Evolutionary conservation across 2,329 filamentous ascomycete genomes (phyloP).

Genomic region (Myriosclerotinia scirpicola): DNA sequence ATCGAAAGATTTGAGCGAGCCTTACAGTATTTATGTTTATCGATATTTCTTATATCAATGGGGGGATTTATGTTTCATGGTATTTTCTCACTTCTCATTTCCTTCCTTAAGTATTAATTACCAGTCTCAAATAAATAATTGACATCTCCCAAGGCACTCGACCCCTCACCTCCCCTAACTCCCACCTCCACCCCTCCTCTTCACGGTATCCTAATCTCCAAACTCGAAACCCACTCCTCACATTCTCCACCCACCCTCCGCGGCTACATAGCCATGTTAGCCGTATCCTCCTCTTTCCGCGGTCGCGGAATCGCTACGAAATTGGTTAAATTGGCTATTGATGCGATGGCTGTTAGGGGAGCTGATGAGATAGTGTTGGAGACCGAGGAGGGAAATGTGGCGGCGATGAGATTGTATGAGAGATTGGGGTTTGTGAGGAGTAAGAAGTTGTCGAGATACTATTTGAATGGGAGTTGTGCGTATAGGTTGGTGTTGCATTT

Average conservation of each 20-base stretch:
- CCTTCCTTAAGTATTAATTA: neutral
- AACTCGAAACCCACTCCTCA: slow-evolving; percentile 85
- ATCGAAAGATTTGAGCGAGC: slow-evolving; percentile 93
- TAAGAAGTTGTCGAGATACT: slow-evolving; percentile 92
- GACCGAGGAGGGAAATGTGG: slow-evolving; percentile 89
- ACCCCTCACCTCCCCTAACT: slow-evolving; percentile 44
- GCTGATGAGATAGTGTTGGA: slow-evolving; percentile 96
- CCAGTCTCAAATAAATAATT: neutral
- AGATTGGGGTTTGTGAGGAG: slow-evolving; percentile 86
- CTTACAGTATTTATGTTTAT: slow-evolving; percentile 99
- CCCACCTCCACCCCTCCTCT: slow-evolving; percentile 55
- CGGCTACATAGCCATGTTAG: slow-evolving; percentile 98
- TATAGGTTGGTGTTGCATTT: slow-evolving; percentile 76
- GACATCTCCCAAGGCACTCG: slow-evolving; percentile 50
- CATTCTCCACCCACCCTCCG: slow-evolving; percentile 73
- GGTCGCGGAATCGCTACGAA: slow-evolving; percentile 85
- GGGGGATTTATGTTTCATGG: slow-evolving; percentile 96
- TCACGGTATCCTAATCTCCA: slow-evolving; percentile 90
- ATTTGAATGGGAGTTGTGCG: slow-evolving; percentile 93
- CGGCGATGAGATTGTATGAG: slow-evolving; percentile 91
- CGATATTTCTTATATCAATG: slow-evolving; percentile 98
- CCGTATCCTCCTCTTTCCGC: slow-evolving; percentile 77
- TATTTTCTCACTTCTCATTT: slow-evolving; percentile 42
- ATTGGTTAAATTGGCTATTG: slow-evolving; percentile 85
- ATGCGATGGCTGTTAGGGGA: slow-evolving; percentile 79